A percentile compares a stretch with the other conserved stretches of the same genome.
phyloP scores from a whole-genome alignment of 805 yeast species.

The Candida silvicultrix region DNA sequence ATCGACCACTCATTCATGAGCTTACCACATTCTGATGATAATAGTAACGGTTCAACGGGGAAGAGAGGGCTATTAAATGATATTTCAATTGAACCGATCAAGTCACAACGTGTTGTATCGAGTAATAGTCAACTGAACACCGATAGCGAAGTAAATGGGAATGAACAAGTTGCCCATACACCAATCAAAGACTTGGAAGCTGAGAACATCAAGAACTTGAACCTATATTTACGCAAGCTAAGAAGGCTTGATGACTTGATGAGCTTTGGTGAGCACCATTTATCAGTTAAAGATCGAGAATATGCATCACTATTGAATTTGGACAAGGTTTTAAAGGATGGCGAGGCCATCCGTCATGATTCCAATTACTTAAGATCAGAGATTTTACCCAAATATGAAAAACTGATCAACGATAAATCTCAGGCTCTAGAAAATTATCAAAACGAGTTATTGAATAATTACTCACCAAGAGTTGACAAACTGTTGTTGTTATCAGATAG shows the following conservation, averaged over 20 bases:
- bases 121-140: slow-evolving; percentile 1
- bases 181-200: slow-evolving; percentile 9
- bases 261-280: slow-evolving; percentile 17
- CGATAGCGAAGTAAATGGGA: neutral
- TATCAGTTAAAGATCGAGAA: slow-evolving; percentile 9
- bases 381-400: slow-evolving; percentile 7
- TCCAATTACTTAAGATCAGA: slow-evolving; percentile 1
- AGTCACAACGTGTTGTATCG: slow-evolving; percentile 2
- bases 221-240: slow-evolving; percentile 5
- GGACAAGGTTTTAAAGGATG: slow-evolving; percentile 4
- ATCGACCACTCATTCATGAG: neutral
- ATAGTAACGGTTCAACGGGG: too few species aligned
- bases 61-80: slow-evolving; percentile 8
- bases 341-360: slow-evolving; percentile 4
- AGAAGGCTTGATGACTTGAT: slow-evolving; percentile 5
- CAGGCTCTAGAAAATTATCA: slow-evolving; percentile 13
- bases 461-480: slow-evolving; percentile 50
- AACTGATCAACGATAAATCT: slow-evolving; percentile 12
- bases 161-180: neutral
- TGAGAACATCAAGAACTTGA: slow-evolving; percentile 16
- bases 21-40: neutral
- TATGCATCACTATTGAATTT: slow-evolving; percentile 2
- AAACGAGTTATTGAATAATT: slow-evolving; percentile 16
- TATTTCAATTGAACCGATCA: slow-evolving; percentile 19
- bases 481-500: slow-evolving; percentile 59